Conservation (phyloP, 495 filamentous ascomycete genomes). For the Penicillium mononematosum region DNA sequence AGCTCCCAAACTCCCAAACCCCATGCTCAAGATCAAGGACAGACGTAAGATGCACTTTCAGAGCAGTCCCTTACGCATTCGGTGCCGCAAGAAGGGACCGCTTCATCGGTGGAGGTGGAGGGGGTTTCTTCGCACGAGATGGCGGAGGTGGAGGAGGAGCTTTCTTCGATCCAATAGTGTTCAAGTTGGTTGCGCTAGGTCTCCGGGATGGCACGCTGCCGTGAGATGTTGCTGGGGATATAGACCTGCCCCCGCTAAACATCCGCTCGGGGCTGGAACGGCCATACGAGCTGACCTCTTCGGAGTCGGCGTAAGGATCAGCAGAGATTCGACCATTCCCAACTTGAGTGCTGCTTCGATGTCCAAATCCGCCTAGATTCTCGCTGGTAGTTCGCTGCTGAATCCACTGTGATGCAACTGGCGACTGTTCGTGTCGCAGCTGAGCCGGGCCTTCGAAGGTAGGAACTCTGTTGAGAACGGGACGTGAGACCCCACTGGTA, state of each 20-base stretch:
- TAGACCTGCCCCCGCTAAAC: slow-evolving; percentile 50
- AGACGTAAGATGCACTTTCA: not conserved
- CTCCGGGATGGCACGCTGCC: slow-evolving; percentile 59
- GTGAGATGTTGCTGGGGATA: slow-evolving; percentile 62
- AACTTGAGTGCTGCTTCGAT: slow-evolving; percentile 43
- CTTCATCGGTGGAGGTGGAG: slow-evolving; percentile 59
- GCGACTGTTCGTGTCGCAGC: slow-evolving; percentile 47
- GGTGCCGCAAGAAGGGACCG: slow-evolving; percentile 37
- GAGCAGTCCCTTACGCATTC: slow-evolving; percentile 21
- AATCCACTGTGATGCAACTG: slow-evolving; percentile 46
- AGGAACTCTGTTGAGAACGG: slow-evolving; percentile 45
- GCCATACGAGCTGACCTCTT: slow-evolving; percentile 53
- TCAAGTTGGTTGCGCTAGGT: slow-evolving; percentile 50
- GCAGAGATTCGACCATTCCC: slow-evolving; percentile 42
- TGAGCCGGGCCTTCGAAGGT: slow-evolving; percentile 60
- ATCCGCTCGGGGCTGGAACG: slow-evolving; percentile 61
- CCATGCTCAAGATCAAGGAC: slow-evolving; percentile 15
- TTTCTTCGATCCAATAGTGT: slow-evolving; percentile 56
- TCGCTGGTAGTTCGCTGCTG: slow-evolving; percentile 57
- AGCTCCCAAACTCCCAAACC: slow-evolving; percentile 17
- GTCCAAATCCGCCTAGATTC: slow-evolving; percentile 36
- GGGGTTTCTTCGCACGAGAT: slow-evolving; percentile 73
- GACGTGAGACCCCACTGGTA: slow-evolving; percentile 38
- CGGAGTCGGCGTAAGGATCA: slow-evolving; percentile 65
- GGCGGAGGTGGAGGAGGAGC: slow-evolving; percentile 79